Base-by-base conservation (phyloP, 2,329 filamentous ascomycete species). In the Aspergillus phoenicis region DNA sequence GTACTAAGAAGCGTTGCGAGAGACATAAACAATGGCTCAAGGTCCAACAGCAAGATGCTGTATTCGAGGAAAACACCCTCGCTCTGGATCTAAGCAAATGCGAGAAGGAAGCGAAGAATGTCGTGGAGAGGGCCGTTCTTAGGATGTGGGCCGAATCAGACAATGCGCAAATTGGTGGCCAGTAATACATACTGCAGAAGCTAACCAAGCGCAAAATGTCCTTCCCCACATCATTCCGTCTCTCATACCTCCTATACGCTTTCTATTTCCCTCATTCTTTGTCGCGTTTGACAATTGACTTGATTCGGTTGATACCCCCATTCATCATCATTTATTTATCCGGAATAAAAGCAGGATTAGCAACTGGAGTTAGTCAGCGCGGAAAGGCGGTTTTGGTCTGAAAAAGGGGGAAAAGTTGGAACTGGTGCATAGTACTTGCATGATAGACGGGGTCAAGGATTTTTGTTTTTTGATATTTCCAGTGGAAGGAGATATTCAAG, bases 1-100 rank as follows among this genome's bases (percentile, higher is more conserved):
- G 81, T 66, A 73, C 74, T 24, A 80, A 80, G 68, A 82, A 81
- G 60, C 74, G 79, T 4, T 83, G 81, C 61, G 77, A 81, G 60
- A 69, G 80, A 62, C 81, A 83, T 62, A 78, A 78, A 57, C 77
- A 79, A 57, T 82, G 81, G 81, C 67, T 76, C 51, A 82, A 80
- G 63, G 73, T 80, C 4, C 77, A 80, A 61, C 77, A 80, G 63
- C 75, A 80, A 39, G 80, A 82, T 49, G 73, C 77, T 22, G 64
- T 72, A 4, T 80, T 81, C 54, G 79, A 81, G 53, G 73, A 79
- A 63, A 71, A 73, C 39, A 72, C 75, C 22, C 70, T 77, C n/a
- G 66, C 72, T 55, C 68, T 75, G 60, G 77, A 77, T 58, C 73
- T 81, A 56, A 64, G 64, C 28, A 74, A 70, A 59, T 78, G 74